Evolutionary conservation across 352 stramenopile genomes (phyloP).

Genomic region (Pythium rhizo-oryzae): DNA sequence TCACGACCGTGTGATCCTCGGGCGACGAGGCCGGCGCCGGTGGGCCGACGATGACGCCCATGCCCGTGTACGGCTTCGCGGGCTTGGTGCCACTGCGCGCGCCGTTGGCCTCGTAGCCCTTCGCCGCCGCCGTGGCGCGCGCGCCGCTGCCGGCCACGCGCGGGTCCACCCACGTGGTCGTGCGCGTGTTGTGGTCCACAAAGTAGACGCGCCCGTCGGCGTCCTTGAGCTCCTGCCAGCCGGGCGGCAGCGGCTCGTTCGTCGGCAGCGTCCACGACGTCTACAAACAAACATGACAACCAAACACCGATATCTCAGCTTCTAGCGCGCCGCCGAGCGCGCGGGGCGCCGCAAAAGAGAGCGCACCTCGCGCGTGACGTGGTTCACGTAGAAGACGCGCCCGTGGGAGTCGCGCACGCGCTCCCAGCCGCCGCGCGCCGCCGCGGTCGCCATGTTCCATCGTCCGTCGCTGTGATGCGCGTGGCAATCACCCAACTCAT

Average conservation of each 20-base stretch:
- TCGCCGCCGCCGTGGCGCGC: no score
- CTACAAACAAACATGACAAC: constrained; percentile 30
- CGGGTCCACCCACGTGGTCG: constrained; percentile 82
- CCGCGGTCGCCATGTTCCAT: constrained; percentile 14
- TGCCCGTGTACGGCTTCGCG: constrained; percentile 15
- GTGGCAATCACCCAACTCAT: constrained; percentile 2
- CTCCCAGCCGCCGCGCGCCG: constrained; percentile 55
- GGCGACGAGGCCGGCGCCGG: not conserved
- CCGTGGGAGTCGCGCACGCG: constrained; percentile 81
- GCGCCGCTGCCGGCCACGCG: constrained; percentile 40
- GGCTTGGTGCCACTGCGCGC: constrained; percentile 3
- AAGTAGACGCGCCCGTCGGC: constrained; percentile 79
- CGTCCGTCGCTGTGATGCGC: not conserved
- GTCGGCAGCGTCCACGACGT: constrained; percentile 84
- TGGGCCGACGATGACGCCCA: constrained; percentile 17
- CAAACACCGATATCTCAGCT: not conserved
- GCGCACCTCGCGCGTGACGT: constrained; percentile 73
- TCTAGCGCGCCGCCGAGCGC: not conserved
- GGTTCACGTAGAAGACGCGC: constrained; percentile 89
- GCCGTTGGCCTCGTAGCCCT: not conserved
- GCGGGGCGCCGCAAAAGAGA: not conserved
- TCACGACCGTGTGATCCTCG: constrained; percentile 10
- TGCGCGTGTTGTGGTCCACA: constrained; percentile 77
- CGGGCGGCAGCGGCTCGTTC: constrained; percentile 59
- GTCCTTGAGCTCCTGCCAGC: constrained; percentile 84